Conservation (phyloP, 768 basidiomycete species). For the Ramaria rubella region DNA sequence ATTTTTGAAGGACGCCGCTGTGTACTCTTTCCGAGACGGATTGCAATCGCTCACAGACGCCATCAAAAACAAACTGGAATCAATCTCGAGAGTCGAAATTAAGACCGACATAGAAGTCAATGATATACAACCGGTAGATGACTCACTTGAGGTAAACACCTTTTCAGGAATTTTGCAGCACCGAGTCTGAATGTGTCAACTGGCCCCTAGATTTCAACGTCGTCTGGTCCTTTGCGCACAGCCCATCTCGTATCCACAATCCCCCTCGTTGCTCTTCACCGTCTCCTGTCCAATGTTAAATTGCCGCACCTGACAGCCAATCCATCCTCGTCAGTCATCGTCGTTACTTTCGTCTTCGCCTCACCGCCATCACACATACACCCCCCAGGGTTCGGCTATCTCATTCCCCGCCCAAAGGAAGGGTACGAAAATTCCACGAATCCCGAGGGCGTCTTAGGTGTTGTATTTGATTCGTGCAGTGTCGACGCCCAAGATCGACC, state of each 20-base stretch:
- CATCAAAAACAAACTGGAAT: conserved; percentile 42
- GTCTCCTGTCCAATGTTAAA: conserved; percentile 27
- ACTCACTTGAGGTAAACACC: conserved; percentile 40
- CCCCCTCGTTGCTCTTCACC: conserved; percentile 49
- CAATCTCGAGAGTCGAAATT: conserved; percentile 53
- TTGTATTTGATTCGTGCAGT: conserved; percentile 84
- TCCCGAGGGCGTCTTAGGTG: conserved; percentile 49
- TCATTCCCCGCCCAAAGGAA: conserved; percentile 69
- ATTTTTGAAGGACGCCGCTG: conserved; percentile 53
- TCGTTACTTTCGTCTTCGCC: conserved; percentile 83
- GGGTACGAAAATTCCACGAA: conserved; percentile 37
- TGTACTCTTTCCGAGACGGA: conserved; percentile 79
- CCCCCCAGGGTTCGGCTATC: conserved; percentile 89
- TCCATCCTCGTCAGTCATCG: conserved; percentile 73
- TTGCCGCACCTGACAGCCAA: conserved; percentile 68
- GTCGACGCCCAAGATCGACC: conserved; percentile 50
- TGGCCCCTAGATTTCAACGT: conserved; percentile 28
- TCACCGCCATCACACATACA: conserved; percentile 45
- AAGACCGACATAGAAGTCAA: conserved; percentile 36
- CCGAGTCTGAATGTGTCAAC: background rate
- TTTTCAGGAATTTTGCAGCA: background rate
- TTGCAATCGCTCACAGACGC: conserved; percentile 58
- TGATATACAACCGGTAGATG: conserved; percentile 26
- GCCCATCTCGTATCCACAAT: conserved; percentile 76
- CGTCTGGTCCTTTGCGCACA: conserved; percentile 31